Percentiles rank a stretch among this genome's conserved stretches.
phyloP scores from a whole-genome alignment of 169 alveolate genomes.

The Babesia gibsoni region DNA sequence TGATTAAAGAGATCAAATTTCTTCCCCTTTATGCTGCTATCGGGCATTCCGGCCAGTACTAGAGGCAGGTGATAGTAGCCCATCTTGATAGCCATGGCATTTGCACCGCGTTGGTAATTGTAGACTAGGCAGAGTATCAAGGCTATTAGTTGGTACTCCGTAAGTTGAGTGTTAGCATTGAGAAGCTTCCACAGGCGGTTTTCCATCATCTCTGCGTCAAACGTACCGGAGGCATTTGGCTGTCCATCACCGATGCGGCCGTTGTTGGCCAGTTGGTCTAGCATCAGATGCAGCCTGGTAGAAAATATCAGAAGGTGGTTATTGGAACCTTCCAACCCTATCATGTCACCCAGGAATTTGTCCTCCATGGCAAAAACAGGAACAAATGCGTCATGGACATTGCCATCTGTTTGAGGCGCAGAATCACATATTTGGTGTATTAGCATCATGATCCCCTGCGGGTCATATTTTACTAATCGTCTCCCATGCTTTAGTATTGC shows the following conservation, averaged over 20 bases:
- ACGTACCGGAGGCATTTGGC: background rate
- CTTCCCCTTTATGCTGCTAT: conserved; percentile 2
- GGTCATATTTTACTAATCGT: conserved; percentile 27
- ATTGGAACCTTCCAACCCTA: background rate
- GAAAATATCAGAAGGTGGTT: conserved; percentile 10
- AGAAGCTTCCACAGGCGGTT: conserved; percentile 49
- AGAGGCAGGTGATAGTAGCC: conserved; percentile 62
- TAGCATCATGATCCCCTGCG: conserved; percentile 2
- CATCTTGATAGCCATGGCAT: conserved; percentile 54
- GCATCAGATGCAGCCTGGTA: conserved; percentile 23
- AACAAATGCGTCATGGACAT: conserved; percentile 27
- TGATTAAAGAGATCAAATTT: conserved; percentile 40
- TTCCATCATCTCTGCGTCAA: conserved; percentile 2
- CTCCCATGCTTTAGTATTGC: conserved; percentile 44
- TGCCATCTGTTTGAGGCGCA: conserved; percentile 14
- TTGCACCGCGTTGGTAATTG: conserved; percentile 55
- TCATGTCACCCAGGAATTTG: conserved; percentile 25
- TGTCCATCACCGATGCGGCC: background rate
- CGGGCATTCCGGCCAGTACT: conserved; percentile 35
- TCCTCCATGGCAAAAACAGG: conserved; percentile 40
- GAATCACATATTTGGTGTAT: conserved; percentile 14
- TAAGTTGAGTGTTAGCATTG: conserved; percentile 35
- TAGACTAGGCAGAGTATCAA: conserved; percentile 50
- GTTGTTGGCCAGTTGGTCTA: conserved; percentile 20
- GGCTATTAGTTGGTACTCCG: conserved; percentile 44